Percentiles rank a stretch among this genome's conserved stretches.
Conservation (phyloP, 2,329 filamentous ascomycete species). For the Botrytis cinerea region DNA sequence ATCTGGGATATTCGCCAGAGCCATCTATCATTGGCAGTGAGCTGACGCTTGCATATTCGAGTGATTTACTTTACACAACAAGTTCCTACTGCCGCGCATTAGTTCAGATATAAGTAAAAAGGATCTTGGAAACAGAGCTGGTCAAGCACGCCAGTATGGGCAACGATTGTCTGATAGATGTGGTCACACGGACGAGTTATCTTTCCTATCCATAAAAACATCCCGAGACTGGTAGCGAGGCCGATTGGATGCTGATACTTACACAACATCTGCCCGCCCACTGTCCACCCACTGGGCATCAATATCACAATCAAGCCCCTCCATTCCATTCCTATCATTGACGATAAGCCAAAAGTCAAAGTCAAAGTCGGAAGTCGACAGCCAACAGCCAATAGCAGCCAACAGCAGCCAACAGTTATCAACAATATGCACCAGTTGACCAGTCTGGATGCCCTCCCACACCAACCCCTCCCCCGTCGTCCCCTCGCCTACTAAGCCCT, state of each 20-base stretch:
- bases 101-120: background rate
- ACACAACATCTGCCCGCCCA: background rate
- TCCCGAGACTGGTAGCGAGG: background rate
- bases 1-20: background rate
- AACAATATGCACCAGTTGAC: background rate
- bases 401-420: background rate
- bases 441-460: background rate
- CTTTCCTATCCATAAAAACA: background rate
- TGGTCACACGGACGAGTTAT: constrained; percentile 16
- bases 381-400: no score
- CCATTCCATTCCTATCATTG: background rate
- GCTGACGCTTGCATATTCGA: background rate
- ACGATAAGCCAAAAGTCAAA: background rate
- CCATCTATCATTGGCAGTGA: background rate
- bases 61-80: background rate
- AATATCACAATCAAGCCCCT: background rate
- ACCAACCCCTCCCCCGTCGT: background rate
- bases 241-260: constrained; percentile 1
- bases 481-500: constrained; percentile 19
- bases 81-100: background rate
- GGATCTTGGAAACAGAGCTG: background rate
- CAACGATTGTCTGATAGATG: constrained; percentile 9
- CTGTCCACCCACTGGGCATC: background rate
- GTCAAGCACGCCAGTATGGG: constrained; percentile 14
- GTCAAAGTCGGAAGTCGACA: background rate